Evolutionary conservation across 306 rosid genomes (phyloP).

Genomic region (Cajanus cajan): DNA sequence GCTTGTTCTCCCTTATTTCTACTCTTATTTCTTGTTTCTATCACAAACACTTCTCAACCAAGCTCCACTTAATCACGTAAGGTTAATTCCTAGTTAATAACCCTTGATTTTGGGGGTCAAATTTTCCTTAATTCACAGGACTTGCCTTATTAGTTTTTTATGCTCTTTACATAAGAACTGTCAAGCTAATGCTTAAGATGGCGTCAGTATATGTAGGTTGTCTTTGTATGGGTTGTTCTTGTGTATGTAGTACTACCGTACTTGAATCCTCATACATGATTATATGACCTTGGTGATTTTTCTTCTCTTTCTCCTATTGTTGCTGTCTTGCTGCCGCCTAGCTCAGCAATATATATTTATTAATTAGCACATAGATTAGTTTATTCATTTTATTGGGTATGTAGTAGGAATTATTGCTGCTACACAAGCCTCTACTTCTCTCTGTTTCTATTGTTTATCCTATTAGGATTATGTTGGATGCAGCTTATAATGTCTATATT

Average conservation of each 20-base stretch:
- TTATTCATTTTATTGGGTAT: background rate
- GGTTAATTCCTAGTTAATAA: background rate
- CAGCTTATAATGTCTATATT: conserved; percentile 23
- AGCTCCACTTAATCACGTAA: background rate
- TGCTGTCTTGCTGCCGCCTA: background rate
- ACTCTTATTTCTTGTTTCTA: background rate
- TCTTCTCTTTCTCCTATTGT: background rate
- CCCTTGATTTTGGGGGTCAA: background rate
- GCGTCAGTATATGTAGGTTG: background rate
- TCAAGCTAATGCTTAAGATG: background rate
- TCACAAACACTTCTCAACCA: background rate
- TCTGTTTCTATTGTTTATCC: background rate
- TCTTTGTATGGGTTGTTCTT: background rate
- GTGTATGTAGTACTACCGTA: background rate
- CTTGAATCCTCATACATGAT: background rate
- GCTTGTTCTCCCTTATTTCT: background rate
- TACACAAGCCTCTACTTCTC: background rate
- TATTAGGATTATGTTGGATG: conserved; percentile 12
- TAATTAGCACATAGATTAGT: background rate
- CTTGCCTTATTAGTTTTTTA: background rate
- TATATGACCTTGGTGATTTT: background rate
- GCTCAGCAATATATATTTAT: background rate
- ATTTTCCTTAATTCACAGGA: background rate
- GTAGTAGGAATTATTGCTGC: background rate
- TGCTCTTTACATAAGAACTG: background rate